phyloP scores from a whole-genome alignment of 768 basidiomycete genomes.

The Boletus subparvulus region DNA sequence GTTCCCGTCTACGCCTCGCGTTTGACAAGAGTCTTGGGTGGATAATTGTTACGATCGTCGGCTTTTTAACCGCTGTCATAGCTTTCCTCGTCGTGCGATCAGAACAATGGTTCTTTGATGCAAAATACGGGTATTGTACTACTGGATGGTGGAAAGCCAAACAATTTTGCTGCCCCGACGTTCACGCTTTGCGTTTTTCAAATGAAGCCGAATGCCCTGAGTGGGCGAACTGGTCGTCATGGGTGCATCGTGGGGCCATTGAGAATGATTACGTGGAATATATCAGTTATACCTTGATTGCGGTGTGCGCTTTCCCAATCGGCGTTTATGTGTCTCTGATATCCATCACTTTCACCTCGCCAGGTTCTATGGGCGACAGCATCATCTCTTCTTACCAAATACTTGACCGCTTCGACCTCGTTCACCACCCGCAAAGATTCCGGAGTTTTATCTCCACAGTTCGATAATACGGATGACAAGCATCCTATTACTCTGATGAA shows the following conservation, averaged over 20 bases:
- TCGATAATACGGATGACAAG: constrained; percentile 35
- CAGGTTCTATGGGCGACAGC: constrained; percentile 71
- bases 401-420: constrained; percentile 84
- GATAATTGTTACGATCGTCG: constrained; percentile 87
- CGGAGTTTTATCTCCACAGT: constrained; percentile 55
- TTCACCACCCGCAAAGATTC: constrained; percentile 90
- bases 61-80: constrained; percentile 78
- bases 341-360: background rate
- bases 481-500: constrained; percentile 35
- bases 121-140: constrained; percentile 88
- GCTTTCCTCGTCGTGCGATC: constrained; percentile 85
- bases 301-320: constrained; percentile 53
- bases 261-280: constrained; percentile 58
- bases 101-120: constrained; percentile 88
- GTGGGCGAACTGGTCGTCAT: constrained; percentile 75
- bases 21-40: constrained; percentile 83
- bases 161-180: constrained; percentile 74
- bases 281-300: constrained; percentile 66
- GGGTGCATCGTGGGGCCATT: constrained; percentile 9
- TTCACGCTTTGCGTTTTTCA: constrained; percentile 11
- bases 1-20: constrained; percentile 59
- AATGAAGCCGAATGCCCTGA: constrained; percentile 49
- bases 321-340: background rate
- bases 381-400: constrained; percentile 80
- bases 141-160: constrained; percentile 69